Evolutionary conservation across 1,139 yeast genomes (phyloP).

Genomic region (Suhomyces anneliseae): DNA sequence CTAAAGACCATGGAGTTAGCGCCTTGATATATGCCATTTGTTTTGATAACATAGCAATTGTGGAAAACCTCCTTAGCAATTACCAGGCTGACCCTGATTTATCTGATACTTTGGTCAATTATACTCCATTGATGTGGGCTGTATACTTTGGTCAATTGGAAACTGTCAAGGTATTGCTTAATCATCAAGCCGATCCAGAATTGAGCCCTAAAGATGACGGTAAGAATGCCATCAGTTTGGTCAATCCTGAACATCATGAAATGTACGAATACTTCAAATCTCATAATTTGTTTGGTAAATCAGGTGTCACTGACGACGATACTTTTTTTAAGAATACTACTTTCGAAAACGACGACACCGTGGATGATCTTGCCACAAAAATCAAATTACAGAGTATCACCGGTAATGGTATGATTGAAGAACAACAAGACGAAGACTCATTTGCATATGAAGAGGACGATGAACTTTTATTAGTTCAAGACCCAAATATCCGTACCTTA

Average conservation of each 20-base stretch:
- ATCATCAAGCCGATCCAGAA: constrained; percentile 45
- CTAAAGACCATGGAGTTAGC: constrained; percentile 44
- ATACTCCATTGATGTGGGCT: constrained; percentile 53
- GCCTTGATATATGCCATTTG: constrained; percentile 56
- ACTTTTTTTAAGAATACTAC: constrained; percentile 18
- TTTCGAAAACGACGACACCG: constrained; percentile 31
- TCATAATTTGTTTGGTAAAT: constrained; percentile 41
- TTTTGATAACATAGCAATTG: constrained; percentile 44
- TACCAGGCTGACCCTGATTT: constrained; percentile 42
- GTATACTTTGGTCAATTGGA: constrained; percentile 40
- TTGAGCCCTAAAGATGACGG: constrained; percentile 30
- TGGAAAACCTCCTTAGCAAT: constrained; percentile 40
- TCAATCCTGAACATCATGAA: constrained; percentile 31
- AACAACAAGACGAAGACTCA: constrained; percentile 24
- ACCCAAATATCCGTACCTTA: constrained; percentile 29
- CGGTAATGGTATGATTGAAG: constrained; percentile 17
- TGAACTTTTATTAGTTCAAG: constrained; percentile 30
- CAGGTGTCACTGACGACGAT: constrained; percentile 13
- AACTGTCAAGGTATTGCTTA: constrained; percentile 34
- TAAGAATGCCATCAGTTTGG: constrained; percentile 35
- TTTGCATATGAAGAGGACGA: constrained; percentile 36
- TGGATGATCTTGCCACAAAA: constrained; percentile 42
- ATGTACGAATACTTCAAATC: constrained; percentile 40
- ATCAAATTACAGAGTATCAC: constrained; percentile 54
- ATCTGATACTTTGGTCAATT: constrained; percentile 33